Conservation (phyloP, 2,329 filamentous ascomycete genomes). For the Arthrobotrys conoides region DNA sequence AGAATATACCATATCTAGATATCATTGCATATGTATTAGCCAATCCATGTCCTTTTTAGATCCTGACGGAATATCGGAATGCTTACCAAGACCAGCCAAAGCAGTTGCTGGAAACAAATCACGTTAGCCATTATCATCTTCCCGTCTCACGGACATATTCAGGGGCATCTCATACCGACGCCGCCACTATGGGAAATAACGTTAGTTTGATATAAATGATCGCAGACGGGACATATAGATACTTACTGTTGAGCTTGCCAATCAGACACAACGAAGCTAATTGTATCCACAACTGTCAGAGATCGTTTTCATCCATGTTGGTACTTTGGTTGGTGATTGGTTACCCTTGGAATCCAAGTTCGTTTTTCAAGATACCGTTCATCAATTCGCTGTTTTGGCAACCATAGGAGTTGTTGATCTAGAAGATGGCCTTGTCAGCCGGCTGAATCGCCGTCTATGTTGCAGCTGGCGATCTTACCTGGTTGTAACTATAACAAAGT, state of each 20-base stretch:
- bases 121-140: constrained; percentile 48
- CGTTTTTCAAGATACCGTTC: constrained; percentile 71
- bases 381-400: constrained; percentile 71
- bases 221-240: constrained; percentile 17
- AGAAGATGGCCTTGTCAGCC: constrained; percentile 65
- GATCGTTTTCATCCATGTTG: constrained; percentile 17
- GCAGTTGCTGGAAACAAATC: constrained; percentile 54
- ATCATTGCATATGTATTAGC: constrained; percentile 46
- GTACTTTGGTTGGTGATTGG: constrained; percentile 25
- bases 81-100: constrained; percentile 58
- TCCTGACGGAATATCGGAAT: constrained; percentile 31
- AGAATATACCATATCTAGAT: constrained; percentile 59
- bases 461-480: constrained; percentile 47
- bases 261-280: constrained; percentile 54
- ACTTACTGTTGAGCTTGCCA: constrained; percentile 59
- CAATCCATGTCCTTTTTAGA: constrained; percentile 28
- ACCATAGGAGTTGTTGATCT: constrained; percentile 70
- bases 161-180: constrained; percentile 53
- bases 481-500: constrained; percentile 62
- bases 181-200: constrained; percentile 62
- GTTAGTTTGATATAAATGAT: constrained; percentile 64
- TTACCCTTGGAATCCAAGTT: constrained; percentile 72
- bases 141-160: constrained; percentile 24
- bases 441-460: constrained; percentile 57
- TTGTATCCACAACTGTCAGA: constrained; percentile 46